Evolutionary conservation across 129 eudicot species (phyloP), one percentile per base, ranked within the genome.

Genomic region (Deinandra increscens): DNA sequence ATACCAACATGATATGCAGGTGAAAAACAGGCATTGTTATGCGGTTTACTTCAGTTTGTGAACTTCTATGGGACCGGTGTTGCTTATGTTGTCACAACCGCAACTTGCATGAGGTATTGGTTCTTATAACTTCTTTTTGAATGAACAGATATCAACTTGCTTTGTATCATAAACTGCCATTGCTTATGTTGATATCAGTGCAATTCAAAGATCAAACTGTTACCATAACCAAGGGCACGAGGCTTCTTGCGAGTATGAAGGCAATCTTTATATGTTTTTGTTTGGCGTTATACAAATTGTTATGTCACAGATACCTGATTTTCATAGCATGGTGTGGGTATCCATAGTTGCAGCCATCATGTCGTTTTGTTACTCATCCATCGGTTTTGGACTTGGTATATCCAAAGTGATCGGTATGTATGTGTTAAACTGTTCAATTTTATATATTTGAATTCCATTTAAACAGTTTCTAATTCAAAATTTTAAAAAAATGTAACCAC

Each of bases 61-160:
- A 83, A 84, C 82, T 82, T 87, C 60, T 84, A 79, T 34, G 97
- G 97, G 49, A 79, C 84, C 44, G 95, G 90, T 14, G 81, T 90
- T 65, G 97, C 95, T 29, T 90, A 84, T 71, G 86, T 87, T n/a
- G 83, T 90, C 22, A 85, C 90, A 4, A 82, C 91, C 3, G 78
- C 95, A 29, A 78, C 83, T 37, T 84, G 97, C 68, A 84, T 85
- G 82, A 84, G 85, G 97, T 90, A 71, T 61, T 33, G 44, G 29
- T 60, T 50, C 39, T 14, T 53, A 14, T 8, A 9, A 15, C 38
- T 53, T 9, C 34, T 9, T 50, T 71, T 20, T 6, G 22, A 66
- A 7, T 42, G 9, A 23, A 17, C 17, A 70, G 3, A 69, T 31
- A 55, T 36, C 44, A 33, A 64, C 20, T n/a, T 37, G 31, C 48